Evolutionary conservation across 306 rosid species (phyloP), one percentile per base, ranked within the genome.

Genomic region (Bauhinia variegata): DNA sequence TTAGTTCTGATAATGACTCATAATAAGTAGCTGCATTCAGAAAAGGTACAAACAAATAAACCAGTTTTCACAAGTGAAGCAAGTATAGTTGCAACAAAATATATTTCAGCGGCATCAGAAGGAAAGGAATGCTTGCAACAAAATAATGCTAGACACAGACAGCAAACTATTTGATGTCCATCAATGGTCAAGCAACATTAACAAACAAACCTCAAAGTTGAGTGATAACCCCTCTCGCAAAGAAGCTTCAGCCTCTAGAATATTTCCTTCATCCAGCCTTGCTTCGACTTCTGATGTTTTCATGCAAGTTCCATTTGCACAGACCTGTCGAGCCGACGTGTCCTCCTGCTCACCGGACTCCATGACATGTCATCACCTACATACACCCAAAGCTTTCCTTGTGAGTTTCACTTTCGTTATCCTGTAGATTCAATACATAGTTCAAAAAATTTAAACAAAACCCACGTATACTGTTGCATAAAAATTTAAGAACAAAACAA

Each of bases 251-350:
- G 99, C 99, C 72, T 83, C 97, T 72, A 90, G 84, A 77, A 90
- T 87, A 57, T 93, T 88, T 63, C 99, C 99, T 79, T 88, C 85
- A 61, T 90, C 97, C 4, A 93, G 95, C 77, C 83, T 90, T 10
- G 90, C 96, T 67, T 88, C 95, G 55, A 90, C 83, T 53, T 84
- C 99, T 0, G 84, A 28, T 14, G 92, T 54, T 17, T 70, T 65
- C 72, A 90, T 76, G 77, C 70, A 54, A 66, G n/a, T 56, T 56
- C 99, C 99, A 85, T 89, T 90, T 34, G 90, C 89, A 51, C 60
- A 69, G 32, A 90, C 28, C 77, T 88, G 91, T 36, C 91, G 81
- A 52, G 58, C 70, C 46, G 42, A 54, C 42, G 31, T 54, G 16
- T 54, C 68, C 49, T 76, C 84, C 13, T 59, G 28, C 71, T 79